Base-by-base conservation (phyloP, 2,329 filamentous ascomycete genomes). In the Arthrobotrys conoides region DNA sequence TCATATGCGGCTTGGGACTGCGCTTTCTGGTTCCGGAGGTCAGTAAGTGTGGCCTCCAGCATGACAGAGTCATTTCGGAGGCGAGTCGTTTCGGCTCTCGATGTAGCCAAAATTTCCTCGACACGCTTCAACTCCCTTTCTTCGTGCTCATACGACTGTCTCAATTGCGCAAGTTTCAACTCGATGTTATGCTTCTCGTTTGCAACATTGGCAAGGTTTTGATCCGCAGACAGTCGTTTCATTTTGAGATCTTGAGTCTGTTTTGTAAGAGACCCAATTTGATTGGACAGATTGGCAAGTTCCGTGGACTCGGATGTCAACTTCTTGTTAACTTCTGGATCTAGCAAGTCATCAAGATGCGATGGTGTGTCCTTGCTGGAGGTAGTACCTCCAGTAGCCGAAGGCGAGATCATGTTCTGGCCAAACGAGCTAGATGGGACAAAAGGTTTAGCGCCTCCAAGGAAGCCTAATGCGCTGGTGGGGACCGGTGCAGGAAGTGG, bases 181-280 rank as follows among this genome's bases (percentile, higher is more conserved):
- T 99, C 96, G 81, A 99, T 95, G 83, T 97, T 95, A 82, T 92
- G 91, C 86, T 97, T 98, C 84, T 98, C 94, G 12, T 91, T 90
- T 65, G 88, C 93, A 36, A 92, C 91, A 83, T 94, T 93, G 79
- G 89, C 92, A 65, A 98, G 86, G 76, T 97, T 93, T 80, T 91
- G 91, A 84, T 97, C 94, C 0, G 92, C 92, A 1, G 90, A 89
- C 4, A 87, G 89, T 80, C 94, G 91, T 85, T 97, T 95, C 38
- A 88, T 90, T 83, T 97, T 93, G 0, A 97, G 92, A 81, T 95
- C 93, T 83, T 97, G 93, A 90, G 97, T 97, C 85, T 99, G 94
- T 83, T 91, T 96, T 0, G 94, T 92, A 70, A 99, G 86, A 1
- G 92, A 95, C 36, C 93, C 91, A 80, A 99, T 93, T 84, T 98